Percentiles rank a stretch among this genome's conserved stretches.
Evolutionary conservation across 164 flowering plant genomes (phyloP).

Genomic region (Vitis rotundifolia): DNA sequence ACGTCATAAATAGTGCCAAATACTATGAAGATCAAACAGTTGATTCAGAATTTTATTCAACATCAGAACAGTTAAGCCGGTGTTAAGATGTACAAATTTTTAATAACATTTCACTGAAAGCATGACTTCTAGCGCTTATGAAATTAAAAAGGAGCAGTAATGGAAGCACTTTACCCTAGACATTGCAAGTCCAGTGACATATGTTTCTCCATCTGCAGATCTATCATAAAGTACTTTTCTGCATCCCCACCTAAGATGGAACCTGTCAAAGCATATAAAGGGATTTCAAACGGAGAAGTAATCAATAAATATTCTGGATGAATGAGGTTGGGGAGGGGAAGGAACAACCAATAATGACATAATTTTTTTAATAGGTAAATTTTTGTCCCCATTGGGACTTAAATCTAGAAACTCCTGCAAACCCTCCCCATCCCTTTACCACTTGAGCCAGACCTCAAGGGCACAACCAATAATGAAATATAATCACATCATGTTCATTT

Average conservation of each 20-base stretch:
- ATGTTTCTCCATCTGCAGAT: constrained; percentile 64
- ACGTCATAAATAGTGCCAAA: too few species aligned
- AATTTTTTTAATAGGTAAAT: too few species aligned
- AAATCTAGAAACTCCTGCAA: too few species aligned
- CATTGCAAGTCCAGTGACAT: constrained; percentile 77
- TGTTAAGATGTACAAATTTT: background rate
- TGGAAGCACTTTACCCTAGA: constrained; percentile 61
- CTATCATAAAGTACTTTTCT: constrained; percentile 78
- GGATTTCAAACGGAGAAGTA: background rate
- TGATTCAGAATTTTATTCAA: too few species aligned
- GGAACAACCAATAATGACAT: too few species aligned
- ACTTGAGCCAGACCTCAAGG: too few species aligned
- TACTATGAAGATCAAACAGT: too few species aligned
- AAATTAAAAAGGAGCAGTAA: background rate
- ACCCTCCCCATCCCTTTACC: too few species aligned
- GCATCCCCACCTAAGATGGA: constrained; percentile 99
- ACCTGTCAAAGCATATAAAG: constrained; percentile 47
- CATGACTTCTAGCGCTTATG: background rate
- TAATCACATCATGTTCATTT: background rate
- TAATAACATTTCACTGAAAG: background rate
- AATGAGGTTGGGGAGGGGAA: too few species aligned
- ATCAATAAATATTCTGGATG: background rate
- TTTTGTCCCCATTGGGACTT: too few species aligned
- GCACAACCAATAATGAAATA: background rate
- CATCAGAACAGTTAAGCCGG: background rate